Evolutionary conservation across 768 basidiomycete species (phyloP), one percentile per base, ranked within the genome.

Genomic region (Podaxis sp.): DNA sequence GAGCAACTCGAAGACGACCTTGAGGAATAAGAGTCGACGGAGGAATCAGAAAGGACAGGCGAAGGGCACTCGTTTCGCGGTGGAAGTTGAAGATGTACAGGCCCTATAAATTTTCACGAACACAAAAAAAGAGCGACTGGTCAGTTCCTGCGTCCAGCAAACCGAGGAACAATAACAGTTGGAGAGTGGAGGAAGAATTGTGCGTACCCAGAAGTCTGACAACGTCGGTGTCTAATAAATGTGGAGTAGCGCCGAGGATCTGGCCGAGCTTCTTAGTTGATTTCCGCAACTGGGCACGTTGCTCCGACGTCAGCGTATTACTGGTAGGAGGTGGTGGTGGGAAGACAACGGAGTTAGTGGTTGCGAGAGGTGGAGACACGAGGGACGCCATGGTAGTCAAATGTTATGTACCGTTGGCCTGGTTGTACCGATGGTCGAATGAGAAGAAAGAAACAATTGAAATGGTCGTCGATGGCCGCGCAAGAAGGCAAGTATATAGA

Each of bases 261-360:
- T 83, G 80, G 22, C 81, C 80, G 22, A 89, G 78, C 73, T 88
- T 89, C 66, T 79, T 82, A 22, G 85, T 81, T 25, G 82, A 80
- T 29, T 85, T 83, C 33, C 85, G 67, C 24, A 89, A 79, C 57
- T 83, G 83, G 8, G 77, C 69, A n/a, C 86, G 82, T 70, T 87
- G 82, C 24, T 77, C 67, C 1, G 77, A 64, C 6, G 82, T 80
- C 55, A 86, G 70, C 17, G 77, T 72, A 71, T 89, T 88, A 15
- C 76, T 81, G 24, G 87, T 89, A 0, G 85, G 85, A 3, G 87
- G 86, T 15, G 81, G 82, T 4, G 73, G 63, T 4, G 84, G 83
- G 59, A 76, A 80, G 6, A 78, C 74, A 11, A 78, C 71, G 17
- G 49, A 51, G 68, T 75, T 78, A 13, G 70, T 64, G 49, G 61